Percentiles rank a stretch among this genome's conserved stretches.
Evolutionary conservation across 495 filamentous ascomycete species (phyloP).

Genomic region (Penicillium argentinense): DNA sequence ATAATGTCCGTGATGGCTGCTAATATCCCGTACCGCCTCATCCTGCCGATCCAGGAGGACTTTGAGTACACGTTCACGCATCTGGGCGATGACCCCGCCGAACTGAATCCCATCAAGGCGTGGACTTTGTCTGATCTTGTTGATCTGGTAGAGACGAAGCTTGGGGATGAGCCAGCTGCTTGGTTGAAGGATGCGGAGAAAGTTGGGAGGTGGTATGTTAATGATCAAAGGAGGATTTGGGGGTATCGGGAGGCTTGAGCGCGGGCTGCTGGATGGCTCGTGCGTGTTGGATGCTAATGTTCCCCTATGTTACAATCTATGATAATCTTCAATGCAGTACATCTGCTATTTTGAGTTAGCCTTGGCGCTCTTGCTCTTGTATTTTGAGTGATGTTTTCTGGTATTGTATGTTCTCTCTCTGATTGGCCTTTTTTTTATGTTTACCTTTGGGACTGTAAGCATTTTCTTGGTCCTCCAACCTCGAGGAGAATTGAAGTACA

Average conservation of each 20-base stretch:
- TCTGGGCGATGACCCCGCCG: constrained; percentile 36
- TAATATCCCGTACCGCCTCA: constrained; percentile 35
- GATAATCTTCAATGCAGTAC: not conserved
- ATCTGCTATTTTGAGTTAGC: too few relatives aligned
- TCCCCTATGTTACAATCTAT: not conserved
- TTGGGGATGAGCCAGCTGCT: constrained; percentile 31
- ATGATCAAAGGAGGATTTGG: constrained; percentile 43
- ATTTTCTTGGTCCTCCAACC: too few relatives aligned
- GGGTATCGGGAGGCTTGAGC: constrained; percentile 31
- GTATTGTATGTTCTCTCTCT: too few relatives aligned
- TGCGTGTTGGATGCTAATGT: not conserved
- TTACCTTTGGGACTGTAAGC: too few relatives aligned
- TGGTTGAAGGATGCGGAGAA: constrained; percentile 42
- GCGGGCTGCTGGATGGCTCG: too few relatives aligned
- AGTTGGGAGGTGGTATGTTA: constrained; percentile 40
- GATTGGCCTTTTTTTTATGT: too few relatives aligned
- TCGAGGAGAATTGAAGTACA: too few relatives aligned
- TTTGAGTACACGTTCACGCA: constrained; percentile 43
- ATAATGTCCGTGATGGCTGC: constrained; percentile 38
- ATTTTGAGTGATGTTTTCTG: too few relatives aligned
- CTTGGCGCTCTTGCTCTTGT: too few relatives aligned
- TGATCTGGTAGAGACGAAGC: constrained; percentile 23
- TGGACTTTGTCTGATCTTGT: constrained; percentile 29
- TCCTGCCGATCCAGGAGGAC: constrained; percentile 39
- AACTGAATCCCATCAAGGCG: constrained; percentile 25